These are phyloP conservation scores for Penicillium simplicissimum DNA, from an alignment of 495 filamentous ascomycete genomes.

Conservation along the genomic window DNA sequence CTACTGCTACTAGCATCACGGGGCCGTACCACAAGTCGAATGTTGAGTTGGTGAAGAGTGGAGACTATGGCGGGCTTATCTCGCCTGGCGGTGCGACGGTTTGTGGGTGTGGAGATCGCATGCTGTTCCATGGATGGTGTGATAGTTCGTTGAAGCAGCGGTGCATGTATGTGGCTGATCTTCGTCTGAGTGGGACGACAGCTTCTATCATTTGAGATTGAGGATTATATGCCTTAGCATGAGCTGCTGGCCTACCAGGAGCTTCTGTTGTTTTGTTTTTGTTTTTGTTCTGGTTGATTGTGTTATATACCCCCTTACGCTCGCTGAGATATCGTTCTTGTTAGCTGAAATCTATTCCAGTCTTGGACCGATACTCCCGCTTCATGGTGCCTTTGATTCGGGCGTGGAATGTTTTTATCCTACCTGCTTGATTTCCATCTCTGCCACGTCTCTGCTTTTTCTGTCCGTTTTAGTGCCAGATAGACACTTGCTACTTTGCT, in stretches of 20 bases:
- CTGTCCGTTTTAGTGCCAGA: too few species aligned
- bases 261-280: background rate
- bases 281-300: background rate
- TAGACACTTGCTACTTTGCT: too few species aligned
- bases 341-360: background rate
- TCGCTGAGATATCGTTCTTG: background rate
- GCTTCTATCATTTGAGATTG: conserved; percentile 25
- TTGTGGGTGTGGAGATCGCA: conserved; percentile 42
- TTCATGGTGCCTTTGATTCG: background rate
- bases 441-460: too few species aligned
- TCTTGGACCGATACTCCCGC: background rate
- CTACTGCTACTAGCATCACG: conserved; percentile 44
- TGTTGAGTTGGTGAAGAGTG: conserved; percentile 39
- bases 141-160: conserved; percentile 29
- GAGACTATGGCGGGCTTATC: conserved; percentile 37
- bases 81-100: conserved; percentile 57
- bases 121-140: conserved; percentile 57
- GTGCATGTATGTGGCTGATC: conserved; percentile 33
- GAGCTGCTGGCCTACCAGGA: background rate
- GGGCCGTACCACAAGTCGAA: conserved; percentile 49
- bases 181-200: conserved; percentile 30
- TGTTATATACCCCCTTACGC: conserved; percentile 3
- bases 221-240: background rate
- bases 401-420: too few species aligned
- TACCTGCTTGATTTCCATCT: background rate